Base-by-base conservation (phyloP, 2,329 filamentous ascomycete genomes). In the Aureobasidium sp. region DNA sequence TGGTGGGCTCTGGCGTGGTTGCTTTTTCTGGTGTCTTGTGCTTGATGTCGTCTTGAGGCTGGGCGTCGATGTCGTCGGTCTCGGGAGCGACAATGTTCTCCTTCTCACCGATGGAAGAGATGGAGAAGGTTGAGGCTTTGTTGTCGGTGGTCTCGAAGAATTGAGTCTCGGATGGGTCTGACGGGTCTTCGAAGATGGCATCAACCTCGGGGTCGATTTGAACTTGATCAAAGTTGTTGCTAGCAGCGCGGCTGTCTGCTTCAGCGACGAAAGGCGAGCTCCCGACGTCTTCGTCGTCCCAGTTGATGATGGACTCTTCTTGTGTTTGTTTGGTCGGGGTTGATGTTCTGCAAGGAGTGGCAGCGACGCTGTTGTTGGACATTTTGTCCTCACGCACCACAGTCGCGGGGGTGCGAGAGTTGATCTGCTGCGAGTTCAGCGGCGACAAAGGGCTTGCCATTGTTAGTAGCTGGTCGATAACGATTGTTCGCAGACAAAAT, bases 241-340 rank as follows among this genome's bases (percentile, higher is more conserved):
- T 72, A 17, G 70, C 62, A 12, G 65, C 67, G 59, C 71, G 66
- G 67, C 68, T 72, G 29, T 75, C 66, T 20, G 80, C 68, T 60
- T 79, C 74, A 46, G 74, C 71, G n/a, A 78, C 68, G 67, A 81
- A 81, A 15, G 79, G 79, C 41, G 79, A 81, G 61, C 77, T 80
- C 6, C 76, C 75, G 27, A 73, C 74, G 20, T 68, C 69, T 52
- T 70, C 67, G 47, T 77, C 72, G 65, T 77, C 71, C 69, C 71
- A 76, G 50, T 70, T 70, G 52, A 73, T 74, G 32, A 65, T 29
- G n/a, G 32, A 43, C 9, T 47, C 53, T 48, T 46, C 55, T 37
- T 64, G 48, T 44, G 60, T 48, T 44, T 64, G 52, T 52, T 63
- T 63, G 36, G 36, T 47, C 5, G 53, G 52, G 5, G 53, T 59